phyloP scores from a whole-genome alignment of 495 filamentous ascomycete species.

The Annulohypoxylon moriforme region DNA sequence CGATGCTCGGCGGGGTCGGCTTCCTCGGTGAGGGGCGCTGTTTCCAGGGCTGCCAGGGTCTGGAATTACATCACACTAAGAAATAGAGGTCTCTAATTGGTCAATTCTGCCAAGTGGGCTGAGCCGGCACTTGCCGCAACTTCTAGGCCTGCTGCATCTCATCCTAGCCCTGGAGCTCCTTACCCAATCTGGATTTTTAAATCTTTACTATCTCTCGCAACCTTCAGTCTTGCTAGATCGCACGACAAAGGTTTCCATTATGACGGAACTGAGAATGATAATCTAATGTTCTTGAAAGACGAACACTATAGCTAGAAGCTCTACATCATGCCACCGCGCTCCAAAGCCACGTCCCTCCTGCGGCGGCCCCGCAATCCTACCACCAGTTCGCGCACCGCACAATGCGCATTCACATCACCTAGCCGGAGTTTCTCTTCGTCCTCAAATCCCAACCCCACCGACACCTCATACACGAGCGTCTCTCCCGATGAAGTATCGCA shows the following conservation, averaged over 20 bases:
- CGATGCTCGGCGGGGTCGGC: slow-evolving; percentile 36
- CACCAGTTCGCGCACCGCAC: slow-evolving; percentile 6
- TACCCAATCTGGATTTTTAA: slow-evolving; percentile 27
- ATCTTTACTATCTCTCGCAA: slow-evolving; percentile 7
- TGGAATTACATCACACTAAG: slow-evolving; percentile 30
- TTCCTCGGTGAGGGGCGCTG: slow-evolving; percentile 22
- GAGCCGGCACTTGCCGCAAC: slow-evolving; percentile 22
- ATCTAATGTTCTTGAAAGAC: not conserved
- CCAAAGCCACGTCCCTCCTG: slow-evolving; percentile 18
- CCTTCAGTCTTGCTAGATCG: not conserved
- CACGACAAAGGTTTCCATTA: not conserved
- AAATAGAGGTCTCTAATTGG: slow-evolving; percentile 9
- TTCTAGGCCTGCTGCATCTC: slow-evolving; percentile 7
- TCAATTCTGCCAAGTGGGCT: slow-evolving; percentile 19
- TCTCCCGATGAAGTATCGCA: slow-evolving; percentile 89
- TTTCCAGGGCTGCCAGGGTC: not conserved
- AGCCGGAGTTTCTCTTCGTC: slow-evolving; percentile 37
- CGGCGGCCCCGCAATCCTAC: slow-evolving; percentile 25
- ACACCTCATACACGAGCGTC: slow-evolving; percentile 70
- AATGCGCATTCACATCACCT: not conserved
- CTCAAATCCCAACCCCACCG: slow-evolving; percentile 20
- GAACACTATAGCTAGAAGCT: not conserved
- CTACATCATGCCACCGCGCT: slow-evolving; percentile 24
- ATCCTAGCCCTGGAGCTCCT: slow-evolving; percentile 25
- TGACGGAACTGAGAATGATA: not conserved